Base-by-base conservation (phyloP, 2,329 filamentous ascomycete species). In the Colletotrichum tanaceti region DNA sequence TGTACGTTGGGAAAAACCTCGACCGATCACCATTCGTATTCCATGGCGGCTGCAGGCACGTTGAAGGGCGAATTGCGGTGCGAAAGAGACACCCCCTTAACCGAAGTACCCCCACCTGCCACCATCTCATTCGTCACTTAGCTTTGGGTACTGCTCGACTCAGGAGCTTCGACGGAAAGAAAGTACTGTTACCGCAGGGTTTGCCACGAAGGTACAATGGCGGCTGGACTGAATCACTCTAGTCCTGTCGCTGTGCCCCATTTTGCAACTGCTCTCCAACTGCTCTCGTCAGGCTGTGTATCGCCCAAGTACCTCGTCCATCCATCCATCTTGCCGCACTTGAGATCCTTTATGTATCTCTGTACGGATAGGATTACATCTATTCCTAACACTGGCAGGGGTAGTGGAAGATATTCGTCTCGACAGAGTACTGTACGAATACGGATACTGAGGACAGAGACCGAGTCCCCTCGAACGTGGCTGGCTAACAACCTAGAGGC, bases 21-120 rank as follows among this genome's bases (percentile, higher is more conserved):
- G 65, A 65, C 54, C 54, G 65, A 68, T 68, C 65, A 65, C 65
- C 65, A 61, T 68, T 68, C 65, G 62, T 68, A 68, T 65, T 61
- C 50, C 62, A 60, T 39, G 54, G 49, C 65, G 43, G 43, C 54
- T 43, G 43, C 38, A 49, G 62, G 44, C 35, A 49, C 55, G 50
- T 35, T 59, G 35, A 39, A 52, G 32, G 58, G 46, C 53, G 61
- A 65, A 55, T 65, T 68, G 65, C 50, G 55, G n/a, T 65, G 43
- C 50, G 35, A 49, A 32, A 65, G 41, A 60, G 47, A 49, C 54
- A 38, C 41, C 62, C 63, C 65, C 43, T 58, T n/a, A n/a, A 20
- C 49, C 18, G 38, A 32, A 5, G 13, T 14, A 16, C 6, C 32
- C 22, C 49, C 55, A 49, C n/a, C 38, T 38, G 5, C 20, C n/a